These are phyloP conservation scores for Sporothrix dimorphospora DNA, from an alignment of 2,329 filamentous ascomycete species.

Conservation along the genomic window DNA sequence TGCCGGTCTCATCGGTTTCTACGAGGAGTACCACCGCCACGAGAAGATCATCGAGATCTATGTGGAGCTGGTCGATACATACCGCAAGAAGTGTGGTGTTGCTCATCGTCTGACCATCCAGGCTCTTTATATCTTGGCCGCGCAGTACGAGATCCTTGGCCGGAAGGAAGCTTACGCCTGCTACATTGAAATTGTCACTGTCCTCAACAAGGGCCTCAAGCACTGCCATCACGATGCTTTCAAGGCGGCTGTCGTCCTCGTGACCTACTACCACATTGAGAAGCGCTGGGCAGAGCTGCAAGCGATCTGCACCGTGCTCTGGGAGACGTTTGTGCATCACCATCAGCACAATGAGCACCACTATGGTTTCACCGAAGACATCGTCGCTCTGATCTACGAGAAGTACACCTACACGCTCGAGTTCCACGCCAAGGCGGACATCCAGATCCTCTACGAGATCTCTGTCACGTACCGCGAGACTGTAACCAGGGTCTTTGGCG, in stretches of 20 bases:
- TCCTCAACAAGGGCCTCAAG: slow-evolving; percentile 42
- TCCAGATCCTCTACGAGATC: slow-evolving; percentile 50
- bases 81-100: slow-evolving; percentile 39
- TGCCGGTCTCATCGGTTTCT: slow-evolving; percentile 41
- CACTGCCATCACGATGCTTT: slow-evolving; percentile 48
- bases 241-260: slow-evolving; percentile 50
- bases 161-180: slow-evolving; percentile 43
- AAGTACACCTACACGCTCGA: slow-evolving; percentile 54
- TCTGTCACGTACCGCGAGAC: slow-evolving; percentile 53
- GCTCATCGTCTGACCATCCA: slow-evolving; percentile 43
- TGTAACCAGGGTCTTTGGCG: slow-evolving; percentile 45
- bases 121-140: slow-evolving; percentile 40
- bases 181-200: slow-evolving; percentile 45
- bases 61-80: slow-evolving; percentile 42
- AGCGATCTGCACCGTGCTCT: slow-evolving; percentile 50
- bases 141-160: slow-evolving; percentile 38
- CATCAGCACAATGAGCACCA: slow-evolving; percentile 41
- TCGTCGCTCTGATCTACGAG: slow-evolving; percentile 51
- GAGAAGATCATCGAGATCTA: slow-evolving; percentile 45
- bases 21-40: slow-evolving; percentile 44
- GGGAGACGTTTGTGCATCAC: slow-evolving; percentile 50
- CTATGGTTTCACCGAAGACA: slow-evolving; percentile 45
- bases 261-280: slow-evolving; percentile 49
- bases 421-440: slow-evolving; percentile 47
- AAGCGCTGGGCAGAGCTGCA: slow-evolving; percentile 51